Evolutionary conservation across 768 basidiomycete species (phyloP), one percentile per base, ranked within the genome.

Genomic region (Tremella yokohamensis): DNA sequence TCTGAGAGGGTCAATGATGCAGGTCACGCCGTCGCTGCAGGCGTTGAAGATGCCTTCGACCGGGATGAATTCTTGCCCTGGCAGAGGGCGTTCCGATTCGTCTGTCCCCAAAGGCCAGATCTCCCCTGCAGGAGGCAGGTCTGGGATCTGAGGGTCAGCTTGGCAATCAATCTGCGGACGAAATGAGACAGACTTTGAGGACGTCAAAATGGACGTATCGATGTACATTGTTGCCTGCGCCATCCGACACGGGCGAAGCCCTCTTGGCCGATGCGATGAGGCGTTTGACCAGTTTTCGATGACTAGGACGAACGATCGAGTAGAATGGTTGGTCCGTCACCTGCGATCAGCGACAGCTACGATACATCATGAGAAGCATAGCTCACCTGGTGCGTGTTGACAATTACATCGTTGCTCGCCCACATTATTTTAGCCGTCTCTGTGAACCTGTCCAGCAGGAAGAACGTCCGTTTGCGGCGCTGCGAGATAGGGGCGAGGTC

Each of bases 1-100:
- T 34, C 29, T 34, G 29, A 45, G 22, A 18, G 42, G 51, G 22
- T 52, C 60, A 22, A 74, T 68, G 38, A 74, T 59, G 57, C 72
- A 74, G 18, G 61, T 49, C 48, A 74, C 20, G 3, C 68, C 72
- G 49, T 74, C 72, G 16, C 63, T 65, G n/a, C 58, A 56, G 6
- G 72, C 72, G 6, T 60, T 61, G 45, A 74, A 65, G 9, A 71
- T 71, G 39, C 65, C 72, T 60, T 74, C 70, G 37, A 74, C 72
- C n/a, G 55, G 51, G 8, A 71, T 69, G 38, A 69, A 64, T 8
- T 54, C 62, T 47, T 71, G 69, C 15, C 69, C 69, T 7, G 69
- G 69, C 64, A 68, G 65, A 2, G 51, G 51, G 2, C 64, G 51
- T 49, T 71, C 69, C 4, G 66, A 66, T n/a, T 66, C 66, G 51